A percentile compares a stretch with the other conserved stretches of the same genome.
Evolutionary conservation across 1,284 basidiomycete genomes (phyloP).

Genomic region (Omphalotus olearius): DNA sequence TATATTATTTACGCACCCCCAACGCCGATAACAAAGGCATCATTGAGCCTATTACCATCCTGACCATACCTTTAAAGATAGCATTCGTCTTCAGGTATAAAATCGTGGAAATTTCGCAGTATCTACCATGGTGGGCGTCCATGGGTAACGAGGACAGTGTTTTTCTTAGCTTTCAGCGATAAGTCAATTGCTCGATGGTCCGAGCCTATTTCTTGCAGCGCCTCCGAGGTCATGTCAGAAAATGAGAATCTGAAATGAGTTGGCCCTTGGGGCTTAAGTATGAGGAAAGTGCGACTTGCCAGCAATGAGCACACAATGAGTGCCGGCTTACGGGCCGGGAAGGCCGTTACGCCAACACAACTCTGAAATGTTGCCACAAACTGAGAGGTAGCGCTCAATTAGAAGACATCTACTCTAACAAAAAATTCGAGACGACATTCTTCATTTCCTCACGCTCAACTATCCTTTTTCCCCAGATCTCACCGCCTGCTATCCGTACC

Average conservation of each 20-base stretch:
- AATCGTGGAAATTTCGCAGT: not conserved
- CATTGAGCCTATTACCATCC: slow-evolving; percentile 62
- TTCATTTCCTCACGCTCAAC: slow-evolving; percentile 23
- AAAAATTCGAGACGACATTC: slow-evolving; percentile 29
- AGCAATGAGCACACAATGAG: no score
- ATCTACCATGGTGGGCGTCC: slow-evolving; percentile 75
- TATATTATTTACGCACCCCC: slow-evolving; percentile 55
- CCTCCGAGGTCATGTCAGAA: not conserved
- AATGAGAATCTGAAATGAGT: slow-evolving; percentile 2
- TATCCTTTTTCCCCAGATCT: slow-evolving; percentile 20
- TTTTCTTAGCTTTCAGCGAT: slow-evolving; percentile 51
- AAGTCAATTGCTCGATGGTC: not conserved
- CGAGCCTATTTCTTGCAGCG: not conserved
- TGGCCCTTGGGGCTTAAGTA: no score
- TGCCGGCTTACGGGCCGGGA: no score
- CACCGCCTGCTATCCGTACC: slow-evolving; percentile 2
- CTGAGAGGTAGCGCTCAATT: no score
- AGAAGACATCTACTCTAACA: slow-evolving; percentile 21
- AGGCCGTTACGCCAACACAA: no score
- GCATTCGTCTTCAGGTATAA: not conserved
- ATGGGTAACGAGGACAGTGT: slow-evolving; percentile 80
- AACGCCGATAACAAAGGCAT: slow-evolving; percentile 91
- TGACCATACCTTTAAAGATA: slow-evolving; percentile 59
- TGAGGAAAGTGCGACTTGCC: no score
- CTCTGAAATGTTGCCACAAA: no score